phyloP scores from a whole-genome alignment of 2,329 filamentous ascomycete genomes.

The Pseudocercospora crystallina region DNA sequence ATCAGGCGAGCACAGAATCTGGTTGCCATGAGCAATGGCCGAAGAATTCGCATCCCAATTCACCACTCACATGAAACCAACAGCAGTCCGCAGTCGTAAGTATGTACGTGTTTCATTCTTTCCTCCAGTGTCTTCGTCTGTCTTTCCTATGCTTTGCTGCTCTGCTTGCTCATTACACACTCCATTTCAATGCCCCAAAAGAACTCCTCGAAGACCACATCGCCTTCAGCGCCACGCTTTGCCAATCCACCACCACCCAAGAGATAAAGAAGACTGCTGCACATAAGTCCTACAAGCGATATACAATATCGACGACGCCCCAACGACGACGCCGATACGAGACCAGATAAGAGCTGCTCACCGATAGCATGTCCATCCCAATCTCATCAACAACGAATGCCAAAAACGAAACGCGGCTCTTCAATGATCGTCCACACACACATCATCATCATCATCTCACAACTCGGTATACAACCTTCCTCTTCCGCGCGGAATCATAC shows the following conservation, averaged over 20 bases:
- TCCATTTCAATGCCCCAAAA: neutral
- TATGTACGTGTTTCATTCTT: neutral
- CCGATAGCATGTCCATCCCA: slow-evolving; percentile 9
- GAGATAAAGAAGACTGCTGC: slow-evolving; percentile 1
- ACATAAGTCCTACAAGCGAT: neutral
- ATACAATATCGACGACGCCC: neutral
- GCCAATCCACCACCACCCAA: too few species aligned
- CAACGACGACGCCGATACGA: neutral
- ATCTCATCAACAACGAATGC: slow-evolving; percentile 5
- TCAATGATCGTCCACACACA: slow-evolving; percentile 13
- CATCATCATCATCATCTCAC: neutral
- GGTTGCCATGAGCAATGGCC: too few species aligned
- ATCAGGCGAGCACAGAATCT: too few species aligned
- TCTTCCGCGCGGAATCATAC: slow-evolving; percentile 1
- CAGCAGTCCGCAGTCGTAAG: too few species aligned
- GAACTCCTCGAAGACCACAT: neutral
- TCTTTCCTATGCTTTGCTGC: slow-evolving; percentile 5
- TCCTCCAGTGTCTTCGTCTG: neutral
- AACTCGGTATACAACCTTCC: neutral
- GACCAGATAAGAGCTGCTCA: slow-evolving; percentile 15
- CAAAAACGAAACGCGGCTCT: slow-evolving; percentile 4
- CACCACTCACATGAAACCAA: too few species aligned
- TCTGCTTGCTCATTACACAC: slow-evolving; percentile 8
- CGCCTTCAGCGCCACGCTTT: neutral
- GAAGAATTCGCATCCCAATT: too few species aligned